phyloP scores from a whole-genome alignment of 306 rosid species.

The Dryas drummondii region DNA sequence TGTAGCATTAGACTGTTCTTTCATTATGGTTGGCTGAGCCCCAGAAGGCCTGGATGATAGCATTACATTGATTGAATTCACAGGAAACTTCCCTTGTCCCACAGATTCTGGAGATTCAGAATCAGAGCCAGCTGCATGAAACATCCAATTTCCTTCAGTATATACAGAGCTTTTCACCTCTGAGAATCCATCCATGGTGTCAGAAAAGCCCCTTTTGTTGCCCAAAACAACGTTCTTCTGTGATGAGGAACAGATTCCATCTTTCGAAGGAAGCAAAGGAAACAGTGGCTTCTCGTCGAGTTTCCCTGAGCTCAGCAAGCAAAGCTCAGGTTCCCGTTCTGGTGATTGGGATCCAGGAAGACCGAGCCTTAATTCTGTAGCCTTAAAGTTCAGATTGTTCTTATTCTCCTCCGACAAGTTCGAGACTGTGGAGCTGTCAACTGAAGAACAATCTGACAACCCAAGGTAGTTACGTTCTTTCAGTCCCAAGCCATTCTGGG shows the following conservation, averaged over 20 bases:
- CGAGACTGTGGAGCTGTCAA: slow-evolving; percentile 71
- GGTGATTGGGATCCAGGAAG: slow-evolving; percentile 96
- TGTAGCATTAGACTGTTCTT: slow-evolving; percentile 64
- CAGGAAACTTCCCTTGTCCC: slow-evolving; percentile 67
- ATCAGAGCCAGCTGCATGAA: slow-evolving; percentile 32
- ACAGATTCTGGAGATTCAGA: slow-evolving; percentile 37
- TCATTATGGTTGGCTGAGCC: slow-evolving; percentile 45
- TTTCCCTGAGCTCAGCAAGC: slow-evolving; percentile 41
- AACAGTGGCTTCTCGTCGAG: slow-evolving; percentile 80
- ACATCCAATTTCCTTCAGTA: slow-evolving; percentile 41
- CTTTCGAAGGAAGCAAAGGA: slow-evolving; percentile 82
- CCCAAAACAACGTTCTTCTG: slow-evolving; percentile 72
- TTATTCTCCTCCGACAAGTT: slow-evolving; percentile 61
- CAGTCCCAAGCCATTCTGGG: slow-evolving; percentile 59
- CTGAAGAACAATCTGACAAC: slow-evolving; percentile 89
- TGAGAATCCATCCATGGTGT: slow-evolving; percentile 67
- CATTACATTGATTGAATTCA: slow-evolving; percentile 48
- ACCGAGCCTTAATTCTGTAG: slow-evolving; percentile 88
- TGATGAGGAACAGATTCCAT: slow-evolving; percentile 50
- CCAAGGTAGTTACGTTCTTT: slow-evolving; percentile 86
- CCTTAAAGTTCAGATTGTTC: slow-evolving; percentile 69
- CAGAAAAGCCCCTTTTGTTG: slow-evolving; percentile 87
- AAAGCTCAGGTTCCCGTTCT: slow-evolving; percentile 52
- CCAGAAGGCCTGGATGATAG: slow-evolving; percentile 68
- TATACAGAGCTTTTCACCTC: slow-evolving; percentile 46